Conservation (phyloP, 2,329 filamentous ascomycete genomes). For the Aureobasidium sp. region DNA sequence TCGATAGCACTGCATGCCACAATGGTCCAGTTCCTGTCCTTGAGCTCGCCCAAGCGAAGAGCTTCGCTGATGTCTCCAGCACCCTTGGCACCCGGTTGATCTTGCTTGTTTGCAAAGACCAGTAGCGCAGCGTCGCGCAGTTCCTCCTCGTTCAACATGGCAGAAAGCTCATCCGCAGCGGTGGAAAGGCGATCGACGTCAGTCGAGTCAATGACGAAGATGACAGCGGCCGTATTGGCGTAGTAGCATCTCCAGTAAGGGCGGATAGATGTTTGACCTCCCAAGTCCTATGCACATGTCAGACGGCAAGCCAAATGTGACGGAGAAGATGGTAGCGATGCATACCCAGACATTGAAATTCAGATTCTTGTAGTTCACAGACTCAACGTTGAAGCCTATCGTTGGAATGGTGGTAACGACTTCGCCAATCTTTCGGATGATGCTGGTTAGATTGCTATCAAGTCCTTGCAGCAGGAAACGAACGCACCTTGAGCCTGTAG, state of each 20-base stretch:
- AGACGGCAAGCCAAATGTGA: slow-evolving; percentile 14
- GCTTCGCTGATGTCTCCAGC: slow-evolving; percentile 96
- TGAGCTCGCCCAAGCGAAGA: slow-evolving; percentile 78
- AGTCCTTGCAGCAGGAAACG: neutral
- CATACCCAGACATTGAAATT: slow-evolving; percentile 98
- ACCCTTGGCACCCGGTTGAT: slow-evolving; percentile 93
- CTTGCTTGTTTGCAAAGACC: slow-evolving; percentile 98
- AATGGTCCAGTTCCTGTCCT: slow-evolving; percentile 98
- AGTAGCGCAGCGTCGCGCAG: slow-evolving; percentile 84
- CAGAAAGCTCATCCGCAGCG: slow-evolving; percentile 82
- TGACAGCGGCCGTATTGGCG: slow-evolving; percentile 94
- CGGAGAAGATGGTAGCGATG: neutral
- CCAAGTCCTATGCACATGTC: slow-evolving; percentile 61
- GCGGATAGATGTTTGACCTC: slow-evolving; percentile 95
- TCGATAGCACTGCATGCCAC: slow-evolving; percentile 96
- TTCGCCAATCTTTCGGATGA: slow-evolving; percentile 70
- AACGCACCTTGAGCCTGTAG: slow-evolving; percentile 81
- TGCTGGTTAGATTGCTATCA: neutral
- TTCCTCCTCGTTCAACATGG: slow-evolving; percentile 97
- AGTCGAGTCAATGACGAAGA: slow-evolving; percentile 97
- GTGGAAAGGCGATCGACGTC: slow-evolving; percentile 93
- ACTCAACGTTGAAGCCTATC: slow-evolving; percentile 99
- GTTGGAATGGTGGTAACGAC: slow-evolving; percentile 98
- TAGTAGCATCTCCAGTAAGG: slow-evolving; percentile 99
- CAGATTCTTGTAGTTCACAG: slow-evolving; percentile 94